phyloP scores from a whole-genome alignment of 345 rosid species.

The Hypericum androsaemum region DNA sequence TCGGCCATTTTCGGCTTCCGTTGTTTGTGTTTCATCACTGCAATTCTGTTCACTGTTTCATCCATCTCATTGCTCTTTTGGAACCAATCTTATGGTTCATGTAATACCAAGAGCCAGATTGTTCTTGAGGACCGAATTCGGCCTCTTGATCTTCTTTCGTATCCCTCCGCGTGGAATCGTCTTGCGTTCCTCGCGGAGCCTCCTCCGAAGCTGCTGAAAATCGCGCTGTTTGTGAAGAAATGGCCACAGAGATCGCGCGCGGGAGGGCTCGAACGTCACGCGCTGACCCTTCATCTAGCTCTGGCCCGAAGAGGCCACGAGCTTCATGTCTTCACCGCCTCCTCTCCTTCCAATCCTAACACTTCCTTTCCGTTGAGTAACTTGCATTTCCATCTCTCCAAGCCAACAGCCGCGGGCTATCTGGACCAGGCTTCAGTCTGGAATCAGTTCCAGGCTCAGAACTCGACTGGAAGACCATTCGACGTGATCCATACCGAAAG shows the following conservation, averaged over 20 bases:
- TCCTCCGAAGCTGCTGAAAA: conserved; percentile 43
- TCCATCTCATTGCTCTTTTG: conserved; percentile 45
- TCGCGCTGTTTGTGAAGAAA: conserved; percentile 80
- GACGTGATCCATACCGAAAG: conserved; percentile 86
- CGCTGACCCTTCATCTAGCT: conserved; percentile 73
- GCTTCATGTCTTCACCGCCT: conserved; percentile 75
- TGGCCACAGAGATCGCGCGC: conserved; percentile 80
- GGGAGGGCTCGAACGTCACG: conserved; percentile 88
- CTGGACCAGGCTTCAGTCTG: conserved; percentile 65
- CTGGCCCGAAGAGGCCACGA: conserved; percentile 79
- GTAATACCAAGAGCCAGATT: conserved; percentile 23
- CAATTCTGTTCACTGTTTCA: conserved; percentile 41
- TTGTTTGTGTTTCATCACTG: conserved; percentile 32
- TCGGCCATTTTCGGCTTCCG: conserved; percentile 36
- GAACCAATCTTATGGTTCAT: conserved; percentile 37
- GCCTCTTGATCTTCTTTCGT: conserved; percentile 46
- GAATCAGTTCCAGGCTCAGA: conserved; percentile 57
- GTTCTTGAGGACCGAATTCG: conserved; percentile 20
- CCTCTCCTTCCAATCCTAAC: conserved; percentile 39
- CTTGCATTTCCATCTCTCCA: conserved; percentile 61
- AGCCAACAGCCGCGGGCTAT: conserved; percentile 64
- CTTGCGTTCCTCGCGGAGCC: conserved; percentile 34
- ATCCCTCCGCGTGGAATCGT: conserved; percentile 67
- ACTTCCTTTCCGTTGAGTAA: conserved; percentile 39
- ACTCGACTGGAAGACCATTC: conserved; percentile 58